Conservation (phyloP, 1,139 yeast genomes). For the Sugiyamaella grinbergsii region DNA sequence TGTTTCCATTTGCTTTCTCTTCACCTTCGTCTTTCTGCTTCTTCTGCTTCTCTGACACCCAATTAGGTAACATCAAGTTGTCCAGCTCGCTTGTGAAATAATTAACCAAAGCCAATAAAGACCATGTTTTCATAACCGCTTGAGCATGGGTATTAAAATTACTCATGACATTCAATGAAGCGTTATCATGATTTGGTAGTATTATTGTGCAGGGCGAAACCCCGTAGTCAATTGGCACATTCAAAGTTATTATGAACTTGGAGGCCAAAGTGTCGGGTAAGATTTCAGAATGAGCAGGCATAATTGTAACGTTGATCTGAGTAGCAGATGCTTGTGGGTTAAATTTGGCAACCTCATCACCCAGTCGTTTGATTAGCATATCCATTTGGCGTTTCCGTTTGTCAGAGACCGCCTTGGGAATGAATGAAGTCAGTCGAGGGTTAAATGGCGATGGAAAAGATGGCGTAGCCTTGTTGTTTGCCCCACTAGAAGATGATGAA, state of each 20-base stretch:
- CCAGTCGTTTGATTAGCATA: conserved; percentile 29
- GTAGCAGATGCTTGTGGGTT: conserved; percentile 26
- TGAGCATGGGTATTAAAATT: conserved; percentile 38
- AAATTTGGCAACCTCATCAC: conserved; percentile 21
- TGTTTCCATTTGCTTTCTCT: neutral
- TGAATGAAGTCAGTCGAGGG: conserved; percentile 25
- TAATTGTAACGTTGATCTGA: conserved; percentile 27
- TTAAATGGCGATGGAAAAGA: conserved; percentile 7
- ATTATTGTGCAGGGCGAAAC: conserved; percentile 31
- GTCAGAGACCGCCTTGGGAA: conserved; percentile 28
- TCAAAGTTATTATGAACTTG: conserved; percentile 30
- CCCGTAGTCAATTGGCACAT: conserved; percentile 37
- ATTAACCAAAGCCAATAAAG: conserved; percentile 39
- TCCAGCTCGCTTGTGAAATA: conserved; percentile 35
- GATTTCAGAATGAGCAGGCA: conserved; percentile 28
- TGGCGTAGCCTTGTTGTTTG: neutral
- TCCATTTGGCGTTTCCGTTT: conserved; percentile 33
- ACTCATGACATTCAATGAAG: conserved; percentile 34
- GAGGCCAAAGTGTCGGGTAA: conserved; percentile 28
- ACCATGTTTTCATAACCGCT: conserved; percentile 33
- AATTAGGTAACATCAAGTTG: conserved; percentile 29
- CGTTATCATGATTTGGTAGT: conserved; percentile 30
- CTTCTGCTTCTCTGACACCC: conserved; percentile 16
- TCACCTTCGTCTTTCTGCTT: conserved; percentile 2
- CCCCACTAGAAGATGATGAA: conserved; percentile 2